Evolutionary conservation across 768 basidiomycete species (phyloP), one percentile per base, ranked within the genome.

Genomic region (Pisolithus tinctorius): DNA sequence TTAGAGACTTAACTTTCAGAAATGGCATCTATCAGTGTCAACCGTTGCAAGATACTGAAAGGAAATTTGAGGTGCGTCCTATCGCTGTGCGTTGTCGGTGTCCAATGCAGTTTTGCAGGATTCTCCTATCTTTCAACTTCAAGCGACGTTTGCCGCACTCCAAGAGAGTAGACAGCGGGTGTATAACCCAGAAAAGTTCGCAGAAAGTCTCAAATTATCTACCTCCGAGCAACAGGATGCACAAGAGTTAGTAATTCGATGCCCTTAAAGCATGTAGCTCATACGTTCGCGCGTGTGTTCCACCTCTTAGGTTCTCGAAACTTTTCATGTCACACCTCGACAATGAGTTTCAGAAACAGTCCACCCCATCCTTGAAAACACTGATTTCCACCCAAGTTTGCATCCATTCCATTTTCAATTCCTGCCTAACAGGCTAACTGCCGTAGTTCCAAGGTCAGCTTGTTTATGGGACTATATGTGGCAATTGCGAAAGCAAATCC

Each of bases 181-280:
- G 0, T 93, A 88, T 63, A 92, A 97, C 67, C 95, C 95, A 0
- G 70, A 73, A 14, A 86, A 84, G 55, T 78, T 98, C 13, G 87
- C 94, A 6, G 85, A 93, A 63, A 90, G 90, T 57, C 71, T 98
- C 48, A 79, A 84, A 52, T 71, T 98, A 37, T 79, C 85, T 17
- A 83, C 84, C 1, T 76, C 84, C 4, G 89, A 96, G 62, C 95
- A 98, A 63, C 94, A 97, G 69, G 95, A 98, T 70, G 93, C 95
- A 29, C 92, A 94, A 68, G 95, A 98, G 92, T 96, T 61, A 49
- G 81, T 60, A 11, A 4, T 25, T 17, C 13, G 3, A 25, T 4
- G 7, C 27, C 10, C 9, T 43, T 17, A 13, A 42, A 23, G 43
- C 29, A 14, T 43, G 59, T 27, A 51, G 38, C 25, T 26, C 8